A percentile compares a stretch with the other conserved stretches of the same genome.
These are phyloP conservation scores for Mantamonas sphyraenae DNA, from an alignment of 78 protist species.

Conservation along the genomic window DNA sequence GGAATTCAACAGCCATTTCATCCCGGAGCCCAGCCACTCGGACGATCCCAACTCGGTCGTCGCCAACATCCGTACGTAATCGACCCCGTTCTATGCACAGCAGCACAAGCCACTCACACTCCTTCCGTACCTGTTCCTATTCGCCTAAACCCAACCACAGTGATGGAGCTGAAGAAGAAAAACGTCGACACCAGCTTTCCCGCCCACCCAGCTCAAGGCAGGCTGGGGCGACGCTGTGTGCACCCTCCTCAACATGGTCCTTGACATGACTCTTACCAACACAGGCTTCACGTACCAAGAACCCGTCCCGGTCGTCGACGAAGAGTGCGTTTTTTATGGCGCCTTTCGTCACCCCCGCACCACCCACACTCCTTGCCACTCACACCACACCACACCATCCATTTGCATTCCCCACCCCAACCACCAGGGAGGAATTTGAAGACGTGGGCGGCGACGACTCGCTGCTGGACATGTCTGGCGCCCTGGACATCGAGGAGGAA, in stretches of 20 bases:
- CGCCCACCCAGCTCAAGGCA: neutral
- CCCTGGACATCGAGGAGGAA: neutral
- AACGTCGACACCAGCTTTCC: neutral
- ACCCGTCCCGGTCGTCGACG: too few relatives aligned
- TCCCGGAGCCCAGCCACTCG: neutral
- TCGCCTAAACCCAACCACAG: neutral
- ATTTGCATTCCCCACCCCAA: neutral
- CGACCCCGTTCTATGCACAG: neutral
- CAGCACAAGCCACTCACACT: too few relatives aligned
- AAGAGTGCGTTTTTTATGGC: too few relatives aligned
- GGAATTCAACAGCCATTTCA: neutral
- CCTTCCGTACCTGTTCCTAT: neutral
- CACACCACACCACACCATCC: too few relatives aligned
- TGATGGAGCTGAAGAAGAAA: neutral
- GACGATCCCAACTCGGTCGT: conserved; percentile 5
- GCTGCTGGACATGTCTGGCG: too few relatives aligned
- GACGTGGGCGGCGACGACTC: too few relatives aligned
- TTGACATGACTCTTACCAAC: too few relatives aligned
- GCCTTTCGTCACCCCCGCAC: too few relatives aligned
- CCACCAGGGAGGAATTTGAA: neutral
- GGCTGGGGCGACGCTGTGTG: conserved; percentile 4
- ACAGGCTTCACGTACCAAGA: too few relatives aligned
- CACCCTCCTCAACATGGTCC: neutral
- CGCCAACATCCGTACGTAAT: neutral
- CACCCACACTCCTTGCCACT: too few relatives aligned